Conservation (phyloP, 1,284 basidiomycete genomes). For the Anthracocystis panici-leucophaei region DNA sequence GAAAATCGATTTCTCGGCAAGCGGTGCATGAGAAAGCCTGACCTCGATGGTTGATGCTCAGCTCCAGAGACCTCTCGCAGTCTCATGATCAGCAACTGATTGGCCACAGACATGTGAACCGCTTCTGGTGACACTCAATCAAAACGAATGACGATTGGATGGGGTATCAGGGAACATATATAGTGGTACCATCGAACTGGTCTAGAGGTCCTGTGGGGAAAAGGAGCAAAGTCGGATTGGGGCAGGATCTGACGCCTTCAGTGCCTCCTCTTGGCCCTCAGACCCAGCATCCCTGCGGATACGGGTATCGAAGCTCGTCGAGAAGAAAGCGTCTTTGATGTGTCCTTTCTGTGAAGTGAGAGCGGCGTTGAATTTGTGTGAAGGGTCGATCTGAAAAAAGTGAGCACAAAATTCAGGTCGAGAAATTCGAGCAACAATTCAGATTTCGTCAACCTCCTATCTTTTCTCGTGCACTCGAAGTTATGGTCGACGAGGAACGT, state of each 20-base stretch:
- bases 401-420: not conserved
- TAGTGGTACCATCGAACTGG: not conserved
- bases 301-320: conserved; percentile 40
- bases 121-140: not conserved
- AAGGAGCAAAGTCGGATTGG: not conserved
- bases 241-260: not conserved
- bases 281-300: conserved; percentile 40
- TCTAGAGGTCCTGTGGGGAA: no score
- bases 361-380: not conserved
- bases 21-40: conserved; percentile 10
- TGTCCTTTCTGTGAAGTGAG: conserved; percentile 32
- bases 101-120: no score
- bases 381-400: not conserved
- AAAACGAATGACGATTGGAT: not conserved
- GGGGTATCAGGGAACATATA: conserved; percentile 1
- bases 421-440: conserved; percentile 3
- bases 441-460: no score
- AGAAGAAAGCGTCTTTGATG: conserved; percentile 47
- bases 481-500: not conserved
- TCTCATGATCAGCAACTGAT: no score
- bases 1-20: conserved; percentile 9
- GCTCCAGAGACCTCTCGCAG: not conserved
- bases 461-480: no score
- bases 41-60: not conserved
- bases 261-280: conserved; percentile 42